These are phyloP conservation scores for Suhomyces bribrorum DNA, from an alignment of 1,139 yeast genomes.

Conservation along the genomic window DNA sequence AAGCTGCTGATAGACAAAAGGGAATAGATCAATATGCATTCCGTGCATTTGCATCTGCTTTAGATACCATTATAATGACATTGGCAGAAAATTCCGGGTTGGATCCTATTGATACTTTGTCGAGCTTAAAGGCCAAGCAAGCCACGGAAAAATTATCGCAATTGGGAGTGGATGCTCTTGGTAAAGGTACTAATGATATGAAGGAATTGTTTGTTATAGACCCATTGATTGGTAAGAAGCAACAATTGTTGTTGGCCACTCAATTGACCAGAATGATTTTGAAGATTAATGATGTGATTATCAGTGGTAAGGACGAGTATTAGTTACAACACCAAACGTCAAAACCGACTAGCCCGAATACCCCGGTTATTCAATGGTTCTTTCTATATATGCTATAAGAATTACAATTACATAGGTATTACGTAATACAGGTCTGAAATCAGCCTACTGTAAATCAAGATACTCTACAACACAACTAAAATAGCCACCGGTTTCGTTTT, in stretches of 20 bases:
- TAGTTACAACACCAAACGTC: too few species aligned
- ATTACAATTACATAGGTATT: too few species aligned
- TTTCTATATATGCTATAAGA: too few species aligned
- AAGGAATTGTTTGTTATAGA: constrained; percentile 92
- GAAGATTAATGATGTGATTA: constrained; percentile 93
- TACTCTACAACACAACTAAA: too few species aligned
- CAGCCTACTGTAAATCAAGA: too few species aligned
- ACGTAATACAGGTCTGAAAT: too few species aligned
- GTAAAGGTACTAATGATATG: constrained; percentile 87
- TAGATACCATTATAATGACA: constrained; percentile 91
- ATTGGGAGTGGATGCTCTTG: constrained; percentile 93
- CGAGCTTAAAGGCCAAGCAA: constrained; percentile 82
- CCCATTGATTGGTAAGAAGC: constrained; percentile 95
- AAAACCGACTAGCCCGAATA: too few species aligned
- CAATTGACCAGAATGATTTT: constrained; percentile 96
- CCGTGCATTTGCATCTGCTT: constrained; percentile 89
- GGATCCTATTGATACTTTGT: constrained; percentile 87
- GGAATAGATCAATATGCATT: constrained; percentile 98
- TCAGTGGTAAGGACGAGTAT: constrained; percentile 83
- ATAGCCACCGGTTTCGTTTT: too few species aligned
- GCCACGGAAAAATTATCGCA: constrained; percentile 67
- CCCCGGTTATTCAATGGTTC: too few species aligned
- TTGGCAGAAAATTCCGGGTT: constrained; percentile 96
- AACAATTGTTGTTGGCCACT: constrained; percentile 91
- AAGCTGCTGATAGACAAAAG: constrained; percentile 87